These are phyloP conservation scores for Eutrema salsugineum DNA, from an alignment of 441 rosid genomes.

Conservation along the genomic window DNA sequence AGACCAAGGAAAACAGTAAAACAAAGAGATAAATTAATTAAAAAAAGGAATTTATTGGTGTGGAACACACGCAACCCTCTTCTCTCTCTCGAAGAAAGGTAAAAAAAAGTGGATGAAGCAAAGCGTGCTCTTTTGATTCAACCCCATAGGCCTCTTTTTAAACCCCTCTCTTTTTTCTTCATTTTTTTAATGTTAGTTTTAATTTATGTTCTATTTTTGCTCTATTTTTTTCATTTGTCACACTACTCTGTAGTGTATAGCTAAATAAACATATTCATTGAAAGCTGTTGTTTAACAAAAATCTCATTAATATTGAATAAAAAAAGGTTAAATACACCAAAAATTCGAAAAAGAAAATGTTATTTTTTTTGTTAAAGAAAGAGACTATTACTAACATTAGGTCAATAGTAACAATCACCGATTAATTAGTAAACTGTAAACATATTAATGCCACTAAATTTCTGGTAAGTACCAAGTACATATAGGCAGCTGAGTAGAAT, in stretches of 20 bases:
- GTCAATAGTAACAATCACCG: background rate
- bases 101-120: slow-evolving; percentile 52
- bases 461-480: background rate
- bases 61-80: slow-evolving; percentile 48
- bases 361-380: too few species aligned
- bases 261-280: too few species aligned
- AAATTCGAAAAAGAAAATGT: too few species aligned
- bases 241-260: too few species aligned
- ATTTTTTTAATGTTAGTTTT: too few species aligned
- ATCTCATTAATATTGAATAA: too few species aligned
- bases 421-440: background rate
- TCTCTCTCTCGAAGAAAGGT: slow-evolving; percentile 19
- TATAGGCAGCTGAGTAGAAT: background rate
- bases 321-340: too few species aligned
- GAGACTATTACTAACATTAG: too few species aligned
- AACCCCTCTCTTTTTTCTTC: background rate
- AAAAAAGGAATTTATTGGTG: slow-evolving; percentile 14
- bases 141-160: background rate
- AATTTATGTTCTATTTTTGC: too few species aligned
- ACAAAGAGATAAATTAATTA: too few species aligned
- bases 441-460: background rate
- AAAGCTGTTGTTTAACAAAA: too few species aligned
- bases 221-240: too few species aligned
- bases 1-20: slow-evolving; percentile 22
- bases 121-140: slow-evolving; percentile 41